Base-by-base conservation (phyloP, 495 filamentous ascomycete genomes). In the Xylaria sp. region DNA sequence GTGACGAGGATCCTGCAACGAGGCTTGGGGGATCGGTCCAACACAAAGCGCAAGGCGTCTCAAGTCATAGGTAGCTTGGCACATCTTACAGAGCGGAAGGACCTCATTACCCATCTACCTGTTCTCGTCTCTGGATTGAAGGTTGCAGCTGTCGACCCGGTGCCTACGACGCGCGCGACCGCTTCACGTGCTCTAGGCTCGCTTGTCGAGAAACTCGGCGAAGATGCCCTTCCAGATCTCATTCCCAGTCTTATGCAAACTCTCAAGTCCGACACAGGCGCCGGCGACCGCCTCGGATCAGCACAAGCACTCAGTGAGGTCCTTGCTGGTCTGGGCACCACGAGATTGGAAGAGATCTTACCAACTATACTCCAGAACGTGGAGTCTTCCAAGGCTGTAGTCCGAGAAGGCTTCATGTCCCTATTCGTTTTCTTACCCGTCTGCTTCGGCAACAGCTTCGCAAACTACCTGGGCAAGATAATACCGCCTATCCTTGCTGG, bases 371-470 rank as follows among this genome's bases (percentile, higher is more conserved):
- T 99, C 33, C 96, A 99, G 77, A 99, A 99, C 74, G 95, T 97
- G 62, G 89, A 92, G 73, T 98, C 96, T 76, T 87, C 93, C 63
- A 98, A 97, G 80, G 80, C 96, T 24, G 87, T 93, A 72, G 93
- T 98, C 70, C 90, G 96, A 71, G 96, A 99, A 85, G 96, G 96
- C 44, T 99, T 98, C 86, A 99, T 99, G 96, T 97, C 96, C 35
- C 87, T 99, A 50, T 99, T 99, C 82, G 98, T 99, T 73, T 99
- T 97, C 86, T 89, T 99, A 82, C 96, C 96, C 21, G 97, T 97
- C 68, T 99, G 96, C 82, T 99, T 99, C 78, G 96, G 96, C 74
- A 98, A 98, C 85, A 97, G 94, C 83, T 99, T 99, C 79, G 93
- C 96, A 71, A 91, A 92, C 76, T 99, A 99, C 77, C 91, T 99